Evolutionary conservation across 106 monocot genomes (phyloP), one percentile per base, ranked within the genome.

Genomic region (Phalaenopsis equestris): DNA sequence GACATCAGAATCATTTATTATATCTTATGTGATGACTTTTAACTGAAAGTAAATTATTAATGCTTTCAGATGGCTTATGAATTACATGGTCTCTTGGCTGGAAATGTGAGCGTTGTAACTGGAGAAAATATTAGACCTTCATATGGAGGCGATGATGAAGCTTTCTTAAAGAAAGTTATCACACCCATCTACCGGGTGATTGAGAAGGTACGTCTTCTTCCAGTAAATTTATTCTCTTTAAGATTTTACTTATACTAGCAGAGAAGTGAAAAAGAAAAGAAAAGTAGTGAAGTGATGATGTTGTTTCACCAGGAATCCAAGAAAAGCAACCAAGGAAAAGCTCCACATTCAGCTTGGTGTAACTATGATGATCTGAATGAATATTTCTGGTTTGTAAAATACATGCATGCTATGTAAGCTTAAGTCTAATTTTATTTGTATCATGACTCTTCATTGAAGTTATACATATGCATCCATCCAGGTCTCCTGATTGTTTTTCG

Each of bases 291-390:
- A 73, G 1, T 24, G 14, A 49, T 76, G 39, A 42, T 36, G 65
- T 76, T 84, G 10, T 79, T 83, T 83, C 89, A 37, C 21, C 67
- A 99, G 99, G 99, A 99, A 90, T 82, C 93, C 37, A 93, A 86
- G 55, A 99, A 95, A 90, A 88, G 93, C 70, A 87, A 90, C 78
- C 82, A 93, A 86, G 99, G 99, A 79, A 91, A 91, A 85, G 88
- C 95, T 36, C 90, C 95, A 78, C 90, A 95, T 85, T 91, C 99
- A 77, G 61, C 80, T 70, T 99, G 95, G 99, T 95, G 95, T 79
- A 99, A 99, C 84, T 99, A 99, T 84, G 99, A 99, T 79, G 99
- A 99, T 82, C 84, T 99, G 45, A 99, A 99, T 87, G 99, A 99
- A 86, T 99, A 93, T 72, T 99, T 99, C 86, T 99, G 99, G 97